Percentiles rank a stretch among this genome's conserved stretches.
Evolutionary conservation across 108 stramenopile genomes (phyloP).

Genomic region (Skeletonema potamos): DNA sequence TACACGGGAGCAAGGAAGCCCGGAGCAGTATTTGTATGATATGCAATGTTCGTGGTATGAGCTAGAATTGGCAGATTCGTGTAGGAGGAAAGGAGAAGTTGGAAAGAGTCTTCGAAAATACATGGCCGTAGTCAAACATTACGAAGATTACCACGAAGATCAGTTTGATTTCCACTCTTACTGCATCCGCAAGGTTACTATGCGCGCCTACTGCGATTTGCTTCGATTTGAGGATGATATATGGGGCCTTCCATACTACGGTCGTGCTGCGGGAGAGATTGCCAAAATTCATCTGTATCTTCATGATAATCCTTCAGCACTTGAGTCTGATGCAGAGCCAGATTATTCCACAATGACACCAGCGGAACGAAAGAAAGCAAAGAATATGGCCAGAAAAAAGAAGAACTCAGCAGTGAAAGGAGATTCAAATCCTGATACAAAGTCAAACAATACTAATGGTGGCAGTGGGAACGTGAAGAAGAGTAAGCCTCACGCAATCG

Average conservation of each 20-base stretch:
- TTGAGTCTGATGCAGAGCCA: constrained; percentile 60
- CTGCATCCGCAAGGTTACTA: constrained; percentile 95
- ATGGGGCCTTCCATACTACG: constrained; percentile 82
- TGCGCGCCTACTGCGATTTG: constrained; percentile 91
- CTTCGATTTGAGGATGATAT: constrained; percentile 87
- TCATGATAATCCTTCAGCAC: constrained; percentile 58
- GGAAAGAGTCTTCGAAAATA: constrained; percentile 86
- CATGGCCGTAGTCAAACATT: constrained; percentile 90
- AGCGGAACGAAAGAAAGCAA: constrained; percentile 85
- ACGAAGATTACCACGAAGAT: constrained; percentile 96
- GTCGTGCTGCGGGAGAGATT: constrained; percentile 76
- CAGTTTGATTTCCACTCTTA: constrained; percentile 99
- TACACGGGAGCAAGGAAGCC: constrained; percentile 92
- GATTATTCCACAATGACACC: constrained; percentile 87
- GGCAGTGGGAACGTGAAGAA: constrained; percentile 65
- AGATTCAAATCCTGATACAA: constrained; percentile 32
- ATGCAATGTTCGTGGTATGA: constrained; percentile 99
- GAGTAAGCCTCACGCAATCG: constrained; percentile 52
- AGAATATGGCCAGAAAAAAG: constrained; percentile 82
- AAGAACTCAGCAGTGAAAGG: constrained; percentile 48
- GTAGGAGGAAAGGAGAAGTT: constrained; percentile 56
- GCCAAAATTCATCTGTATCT: constrained; percentile 78
- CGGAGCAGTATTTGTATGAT: constrained; percentile 91
- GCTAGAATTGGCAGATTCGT: constrained; percentile 85
- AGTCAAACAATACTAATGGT: constrained; percentile 41